Conservation (phyloP, 2,329 filamentous ascomycete species). For the Gaeumannomyces sp. region DNA sequence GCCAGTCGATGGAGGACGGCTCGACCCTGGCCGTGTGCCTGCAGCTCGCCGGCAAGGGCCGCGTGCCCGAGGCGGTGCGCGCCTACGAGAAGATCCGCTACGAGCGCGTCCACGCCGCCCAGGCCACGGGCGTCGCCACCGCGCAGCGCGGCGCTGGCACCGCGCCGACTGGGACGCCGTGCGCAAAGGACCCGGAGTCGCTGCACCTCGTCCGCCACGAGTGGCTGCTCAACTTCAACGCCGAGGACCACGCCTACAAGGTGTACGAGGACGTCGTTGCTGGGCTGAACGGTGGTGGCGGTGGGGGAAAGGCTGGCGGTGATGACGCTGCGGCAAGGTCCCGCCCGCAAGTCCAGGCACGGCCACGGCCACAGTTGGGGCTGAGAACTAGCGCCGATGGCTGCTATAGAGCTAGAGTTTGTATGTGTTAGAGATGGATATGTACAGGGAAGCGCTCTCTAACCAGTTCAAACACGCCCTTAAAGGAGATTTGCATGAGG, state of each 20-base stretch:
- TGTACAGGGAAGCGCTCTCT: too few relatives aligned
- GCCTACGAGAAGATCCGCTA: slow-evolving; percentile 40
- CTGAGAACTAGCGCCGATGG: not conserved
- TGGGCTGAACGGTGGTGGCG: not conserved
- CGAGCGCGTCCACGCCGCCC: slow-evolving; percentile 38
- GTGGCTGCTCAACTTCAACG: slow-evolving; percentile 43
- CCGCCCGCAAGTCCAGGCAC: not conserved
- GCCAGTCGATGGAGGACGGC: slow-evolving; percentile 34
- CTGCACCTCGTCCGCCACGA: slow-evolving; percentile 39
- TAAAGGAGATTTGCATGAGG: too few relatives aligned
- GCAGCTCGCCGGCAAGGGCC: slow-evolving; percentile 23
- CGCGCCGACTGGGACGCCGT: slow-evolving; percentile 42
- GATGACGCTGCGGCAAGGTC: not conserved
- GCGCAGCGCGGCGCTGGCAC: slow-evolving; percentile 46
- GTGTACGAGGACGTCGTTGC: slow-evolving; percentile 10
- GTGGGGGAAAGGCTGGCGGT: too few relatives aligned
- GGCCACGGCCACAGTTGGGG: not conserved
- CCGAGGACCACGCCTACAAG: slow-evolving; percentile 37
- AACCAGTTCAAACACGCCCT: too few relatives aligned
- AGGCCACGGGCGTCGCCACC: slow-evolving; percentile 40
- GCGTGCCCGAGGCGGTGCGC: slow-evolving; percentile 33
- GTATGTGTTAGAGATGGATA: too few relatives aligned
- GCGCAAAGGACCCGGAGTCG: slow-evolving; percentile 35
- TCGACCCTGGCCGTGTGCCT: slow-evolving; percentile 33
- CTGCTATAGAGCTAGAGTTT: too few relatives aligned